Percentiles rank a stretch among this genome's conserved stretches.
These are phyloP conservation scores for Solanum medicagineum DNA, from an alignment of 257 asterid genomes.

Conservation along the genomic window DNA sequence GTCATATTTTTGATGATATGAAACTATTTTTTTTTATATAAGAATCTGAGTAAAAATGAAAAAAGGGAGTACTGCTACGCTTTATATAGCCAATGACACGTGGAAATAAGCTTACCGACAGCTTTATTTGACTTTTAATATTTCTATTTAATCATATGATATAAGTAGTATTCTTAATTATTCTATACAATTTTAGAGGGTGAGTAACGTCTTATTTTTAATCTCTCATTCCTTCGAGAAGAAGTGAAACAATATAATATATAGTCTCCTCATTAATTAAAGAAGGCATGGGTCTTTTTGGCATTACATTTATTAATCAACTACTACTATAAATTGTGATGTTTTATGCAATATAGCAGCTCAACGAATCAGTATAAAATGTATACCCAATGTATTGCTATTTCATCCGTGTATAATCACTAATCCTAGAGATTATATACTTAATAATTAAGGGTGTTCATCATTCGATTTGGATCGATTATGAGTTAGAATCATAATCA, in stretches of 20 bases:
- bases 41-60: too few relatives aligned
- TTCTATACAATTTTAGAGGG: not conserved
- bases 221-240: not conserved
- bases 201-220: not conserved
- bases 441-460: too few relatives aligned
- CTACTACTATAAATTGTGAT: not conserved
- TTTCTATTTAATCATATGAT: not conserved
- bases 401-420: not conserved
- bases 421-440: too few relatives aligned
- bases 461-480: rapidly evolving
- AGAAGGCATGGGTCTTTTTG: not conserved
- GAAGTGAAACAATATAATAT: not conserved
- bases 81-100: not conserved
- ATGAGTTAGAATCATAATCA: too few relatives aligned
- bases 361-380: not conserved
- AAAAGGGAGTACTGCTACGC: not conserved
- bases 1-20: too few relatives aligned
- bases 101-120: not conserved
- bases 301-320: not conserved
- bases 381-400: not conserved
- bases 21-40: not conserved
- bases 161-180: not conserved
- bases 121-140: not conserved
- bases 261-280: not conserved
- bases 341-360: not conserved